Evolutionary conservation across 2,329 filamentous ascomycete genomes (phyloP), one percentile per base, ranked within the genome.

Genomic region (Xylariaceae sp.): DNA sequence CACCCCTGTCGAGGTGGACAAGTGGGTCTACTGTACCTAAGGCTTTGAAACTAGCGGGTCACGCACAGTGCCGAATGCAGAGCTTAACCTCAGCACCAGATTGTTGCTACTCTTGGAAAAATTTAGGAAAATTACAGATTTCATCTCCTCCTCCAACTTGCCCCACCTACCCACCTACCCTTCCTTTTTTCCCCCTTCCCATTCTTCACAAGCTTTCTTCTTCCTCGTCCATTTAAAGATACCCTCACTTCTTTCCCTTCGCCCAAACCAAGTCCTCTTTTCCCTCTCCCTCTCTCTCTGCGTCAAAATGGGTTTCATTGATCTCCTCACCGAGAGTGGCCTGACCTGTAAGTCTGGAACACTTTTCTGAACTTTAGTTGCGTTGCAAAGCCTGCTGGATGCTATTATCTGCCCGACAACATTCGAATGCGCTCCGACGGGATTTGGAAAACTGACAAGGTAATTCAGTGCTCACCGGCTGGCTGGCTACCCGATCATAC

Each of bases 401-500:
- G 36, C 16, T 37, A 52, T 31, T 41, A 43, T 60, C 48, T 41
- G 26, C 28, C 40, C 23, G 2, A 19, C 51, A 54, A 46, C 47
- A 44, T 14, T 21, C 9, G 28, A n/a, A 41, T 46, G 58, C 51
- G 50, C 51, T 34, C 11, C 48, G 19, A 56, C 49, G 36, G 17
- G 28, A 7, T 60, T 36, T 24, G 36, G 51, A 57, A 45, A 48
- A 23, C 58, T 63, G 45, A 58, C 40, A 17, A 16, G 24, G 17
- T 41, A 43, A 53, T 53, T 54, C 52, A 76, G 75, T 72, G 66
- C 81, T 87, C 64, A 83, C 88, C 77, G 80, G 78, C 77, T 88
- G 82, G 82, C 75, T 86, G 68, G 79, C 79, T 71, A 87, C 85
- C 69, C 83, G 86, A 73, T 88, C 84, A 76, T 91, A 91, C 80